These are phyloP conservation scores for Lentinus tigrinus DNA, from an alignment of 768 basidiomycete species.

Conservation along the genomic window DNA sequence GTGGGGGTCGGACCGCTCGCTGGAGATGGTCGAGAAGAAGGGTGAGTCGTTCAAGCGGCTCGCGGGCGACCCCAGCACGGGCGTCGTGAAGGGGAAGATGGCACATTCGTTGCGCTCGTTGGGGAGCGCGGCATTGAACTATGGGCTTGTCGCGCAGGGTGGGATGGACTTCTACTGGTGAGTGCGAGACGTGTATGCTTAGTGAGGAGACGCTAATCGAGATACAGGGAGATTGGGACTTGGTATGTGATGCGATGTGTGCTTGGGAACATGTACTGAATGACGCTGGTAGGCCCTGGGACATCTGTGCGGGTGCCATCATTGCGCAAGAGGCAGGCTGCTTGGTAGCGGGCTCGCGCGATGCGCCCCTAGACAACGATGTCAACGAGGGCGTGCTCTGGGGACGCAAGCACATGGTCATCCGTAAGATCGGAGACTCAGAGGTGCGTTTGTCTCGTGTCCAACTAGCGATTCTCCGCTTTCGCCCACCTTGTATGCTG, in stretches of 20 bases:
- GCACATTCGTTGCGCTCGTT: conserved; percentile 79
- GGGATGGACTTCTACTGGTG: conserved; percentile 87
- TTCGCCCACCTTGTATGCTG: too few species aligned
- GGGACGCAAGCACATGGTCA: conserved; percentile 79
- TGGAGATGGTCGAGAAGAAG: conserved; percentile 55
- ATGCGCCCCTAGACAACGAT: conserved; percentile 38
- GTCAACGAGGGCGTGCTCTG: conserved; percentile 69
- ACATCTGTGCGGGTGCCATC: conserved; percentile 87
- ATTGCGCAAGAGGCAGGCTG: conserved; percentile 91
- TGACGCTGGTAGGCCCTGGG: conserved; percentile 61
- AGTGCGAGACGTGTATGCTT: conserved; percentile 19
- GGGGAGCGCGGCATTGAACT: conserved; percentile 85
- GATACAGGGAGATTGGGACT: conserved; percentile 74
- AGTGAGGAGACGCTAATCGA: background rate
- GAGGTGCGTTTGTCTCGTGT: conserved; percentile 35
- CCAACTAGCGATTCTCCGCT: too few species aligned
- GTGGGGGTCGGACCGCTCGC: conserved; percentile 81
- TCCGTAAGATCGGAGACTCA: conserved; percentile 66
- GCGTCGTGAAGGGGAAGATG: conserved; percentile 76
- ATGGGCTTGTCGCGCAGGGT: conserved; percentile 83
- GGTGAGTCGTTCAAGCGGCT: conserved; percentile 68
- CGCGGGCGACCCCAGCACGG: conserved; percentile 63
- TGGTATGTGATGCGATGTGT: conserved; percentile 39
- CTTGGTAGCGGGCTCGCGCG: conserved; percentile 69
- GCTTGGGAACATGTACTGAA: background rate